Base-by-base conservation (phyloP, 208 protist genomes). In the Lotmaria passim region DNA sequence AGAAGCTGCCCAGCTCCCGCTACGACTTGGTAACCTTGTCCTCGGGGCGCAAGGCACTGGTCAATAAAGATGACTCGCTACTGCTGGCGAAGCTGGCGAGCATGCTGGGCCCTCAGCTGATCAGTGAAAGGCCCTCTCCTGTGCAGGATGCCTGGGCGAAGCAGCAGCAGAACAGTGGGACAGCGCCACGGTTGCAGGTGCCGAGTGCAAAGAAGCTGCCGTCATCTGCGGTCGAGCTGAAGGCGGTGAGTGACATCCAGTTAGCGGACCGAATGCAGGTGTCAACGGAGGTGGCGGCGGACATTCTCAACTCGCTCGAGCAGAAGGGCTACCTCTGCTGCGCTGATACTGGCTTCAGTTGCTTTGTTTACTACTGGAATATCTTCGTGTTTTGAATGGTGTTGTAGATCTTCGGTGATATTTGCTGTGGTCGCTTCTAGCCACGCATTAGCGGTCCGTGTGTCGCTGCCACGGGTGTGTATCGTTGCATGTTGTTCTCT, bases 291-390 rank as follows among this genome's bases (percentile, higher is more conserved):
- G 83, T 91, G 19, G 87, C 90, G 2, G 48, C 75, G 8, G 90
- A 95, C 59, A 73, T 90, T 21, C 59, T 95, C 33, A 55, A 79
- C 33, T 59, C 82, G 12, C 76, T 93, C 15, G 76, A 81, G 38
- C 33, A 47, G 38, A 57, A 81, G 21, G 87, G 87, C 39, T 90
- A 83, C 65, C 81, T 95, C 24, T 93, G 90, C 57, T 62, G 80
- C 69, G 78, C 81, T n/a, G 84, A 90, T 34, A 80, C 72, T 7
- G 87, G 86, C n/a, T 90, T 91, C 52, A 87, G 85, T 33, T 90
- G 81, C 52, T 69, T 74, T 50, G 73, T 75, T 3, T 95, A 87
- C 68, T 79, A 90, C 38, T 95, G 90, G 90, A 95, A 95, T 53
- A 86, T 95, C n/a, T 95, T 95, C 75, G 77, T 92, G 8, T 83